These are phyloP conservation scores for Neurospora africana DNA, from an alignment of 495 filamentous ascomycete genomes.

Conservation along the genomic window DNA sequence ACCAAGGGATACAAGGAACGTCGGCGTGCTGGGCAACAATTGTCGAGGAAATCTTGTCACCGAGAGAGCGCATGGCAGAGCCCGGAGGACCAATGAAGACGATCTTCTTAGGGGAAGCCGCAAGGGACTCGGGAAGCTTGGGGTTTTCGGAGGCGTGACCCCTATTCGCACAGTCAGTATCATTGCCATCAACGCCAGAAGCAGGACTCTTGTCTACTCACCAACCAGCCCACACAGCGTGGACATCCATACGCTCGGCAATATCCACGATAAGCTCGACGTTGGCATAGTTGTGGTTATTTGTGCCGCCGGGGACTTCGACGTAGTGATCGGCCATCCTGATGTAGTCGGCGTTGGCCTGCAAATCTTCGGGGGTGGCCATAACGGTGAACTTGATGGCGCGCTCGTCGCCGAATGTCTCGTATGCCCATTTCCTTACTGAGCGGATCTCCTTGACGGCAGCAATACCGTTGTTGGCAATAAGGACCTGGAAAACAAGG, in stretches of 20 bases:
- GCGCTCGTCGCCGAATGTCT: constrained; percentile 94
- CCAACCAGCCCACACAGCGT: constrained; percentile 99
- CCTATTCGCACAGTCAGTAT: constrained; percentile 37
- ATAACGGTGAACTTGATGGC: constrained; percentile 99
- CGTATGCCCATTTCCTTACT: constrained; percentile 99
- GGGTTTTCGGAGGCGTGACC: constrained; percentile 99
- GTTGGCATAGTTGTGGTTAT: constrained; percentile 99
- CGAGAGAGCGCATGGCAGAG: constrained; percentile 95
- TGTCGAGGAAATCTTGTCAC: constrained; percentile 99
- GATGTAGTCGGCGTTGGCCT: constrained; percentile 98
- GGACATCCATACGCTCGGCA: constrained; percentile 96
- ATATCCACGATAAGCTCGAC: constrained; percentile 98
- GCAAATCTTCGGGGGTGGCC: constrained; percentile 98
- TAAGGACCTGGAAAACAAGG: constrained; percentile 61
- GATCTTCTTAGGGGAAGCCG: constrained; percentile 93
- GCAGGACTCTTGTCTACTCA: constrained; percentile 32
- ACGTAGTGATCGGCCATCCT: constrained; percentile 99
- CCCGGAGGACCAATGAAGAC: constrained; percentile 97
- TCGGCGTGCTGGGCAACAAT: constrained; percentile 97
- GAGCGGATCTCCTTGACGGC: constrained; percentile 98
- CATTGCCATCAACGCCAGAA: not conserved
- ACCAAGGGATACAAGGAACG: constrained; percentile 98
- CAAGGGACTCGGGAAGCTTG: constrained; percentile 87
- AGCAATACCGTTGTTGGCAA: constrained; percentile 99
- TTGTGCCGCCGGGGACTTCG: constrained; percentile 97